Conservation (phyloP, 106 monocot genomes). For the Chionographis japonica region DNA sequence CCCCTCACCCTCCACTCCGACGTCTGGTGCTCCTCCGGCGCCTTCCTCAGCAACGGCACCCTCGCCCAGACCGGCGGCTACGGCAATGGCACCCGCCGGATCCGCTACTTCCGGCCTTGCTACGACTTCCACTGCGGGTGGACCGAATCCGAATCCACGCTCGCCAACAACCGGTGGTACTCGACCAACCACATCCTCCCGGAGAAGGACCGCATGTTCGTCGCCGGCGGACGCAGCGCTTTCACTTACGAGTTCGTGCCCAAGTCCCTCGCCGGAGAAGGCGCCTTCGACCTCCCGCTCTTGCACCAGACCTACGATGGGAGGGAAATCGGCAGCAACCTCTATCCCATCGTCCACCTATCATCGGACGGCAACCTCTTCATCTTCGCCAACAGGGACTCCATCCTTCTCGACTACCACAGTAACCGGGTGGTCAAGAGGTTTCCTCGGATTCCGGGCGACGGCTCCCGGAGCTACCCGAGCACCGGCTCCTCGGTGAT, state of each 20-base stretch:
- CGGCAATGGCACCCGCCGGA: slow-evolving; percentile 24
- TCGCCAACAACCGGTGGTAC: slow-evolving; percentile 40
- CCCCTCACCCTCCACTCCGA: slow-evolving; percentile 25
- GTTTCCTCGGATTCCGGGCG: slow-evolving; percentile 31
- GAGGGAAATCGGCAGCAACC: slow-evolving; percentile 16
- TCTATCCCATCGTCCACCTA: slow-evolving; percentile 53
- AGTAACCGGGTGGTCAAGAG: slow-evolving; percentile 6
- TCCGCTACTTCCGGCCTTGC: slow-evolving; percentile 37
- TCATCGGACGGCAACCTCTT: slow-evolving; percentile 41
- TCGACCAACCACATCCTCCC: slow-evolving; percentile 42
- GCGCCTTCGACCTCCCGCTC: slow-evolving; percentile 35
- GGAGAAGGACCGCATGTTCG: slow-evolving; percentile 29
- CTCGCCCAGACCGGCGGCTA: slow-evolving; percentile 47
- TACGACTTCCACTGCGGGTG: slow-evolving; percentile 16
- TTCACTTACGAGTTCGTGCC: slow-evolving; percentile 51
- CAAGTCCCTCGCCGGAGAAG: slow-evolving; percentile 15
- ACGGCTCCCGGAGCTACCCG: slow-evolving; percentile 30
- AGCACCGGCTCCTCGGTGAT: slow-evolving; percentile 46
- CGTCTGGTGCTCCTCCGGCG: slow-evolving; percentile 48
- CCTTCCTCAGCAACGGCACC: slow-evolving; percentile 36
- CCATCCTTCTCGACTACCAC: slow-evolving; percentile 29
- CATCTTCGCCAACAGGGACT: slow-evolving; percentile 40
- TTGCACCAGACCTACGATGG: slow-evolving; percentile 20
- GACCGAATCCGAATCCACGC: slow-evolving; percentile 14
- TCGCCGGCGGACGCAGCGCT: slow-evolving; percentile 32